Evolutionary conservation across 345 rosid species (phyloP), one percentile per base, ranked within the genome.

Genomic region (Sonneratia caseolaris): DNA sequence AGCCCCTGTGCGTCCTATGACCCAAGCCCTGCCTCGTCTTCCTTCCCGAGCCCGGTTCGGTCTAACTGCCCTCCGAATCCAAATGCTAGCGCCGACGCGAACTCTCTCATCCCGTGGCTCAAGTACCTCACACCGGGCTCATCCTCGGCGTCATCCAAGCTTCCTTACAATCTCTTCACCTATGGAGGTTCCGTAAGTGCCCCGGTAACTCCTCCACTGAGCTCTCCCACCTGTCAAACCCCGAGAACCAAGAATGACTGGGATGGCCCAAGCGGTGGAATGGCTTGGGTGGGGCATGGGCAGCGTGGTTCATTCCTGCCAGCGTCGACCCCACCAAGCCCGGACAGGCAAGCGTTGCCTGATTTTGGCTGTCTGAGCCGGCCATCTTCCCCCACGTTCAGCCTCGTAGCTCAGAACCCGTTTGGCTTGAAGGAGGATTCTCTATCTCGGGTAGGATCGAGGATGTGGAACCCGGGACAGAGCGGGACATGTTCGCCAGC

Each of bases 391-490:
- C 98, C 99, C 16, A 95, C 99, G 40, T 95, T 95, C 73, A 95
- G 96, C 66, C 88, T 95, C 35, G 94, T 92, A 47, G 82, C 99
- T 2, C 76, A 85, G 47, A 86, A 84, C 68, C 90, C 92, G 1
- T 87, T 89, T 72, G 86, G 89, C 56, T 87, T 85, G 37, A 79
- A 79, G 76, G 90, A 84, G 16, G 94, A 85, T 59, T 72, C 76
- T 64, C 73, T 86, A 8, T 81, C 90, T 7, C 85, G 83, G 55
- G 82, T 81, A 79, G 87, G 92, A 36, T 90, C 97, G 3, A 84
- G 92, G 73, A 92, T 95, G 96, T 92, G 98, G 97, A 92, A 97
- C 72, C 99, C 99, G 3, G 99, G 98, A 56, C 98, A 89, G 74
- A 95, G 99, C 71, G 97, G 97, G 62, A 89, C 92, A 22, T 92